Percentiles rank a stretch among this genome's conserved stretches.
phyloP scores from a whole-genome alignment of 345 rosid genomes.

The Acer campestre region DNA sequence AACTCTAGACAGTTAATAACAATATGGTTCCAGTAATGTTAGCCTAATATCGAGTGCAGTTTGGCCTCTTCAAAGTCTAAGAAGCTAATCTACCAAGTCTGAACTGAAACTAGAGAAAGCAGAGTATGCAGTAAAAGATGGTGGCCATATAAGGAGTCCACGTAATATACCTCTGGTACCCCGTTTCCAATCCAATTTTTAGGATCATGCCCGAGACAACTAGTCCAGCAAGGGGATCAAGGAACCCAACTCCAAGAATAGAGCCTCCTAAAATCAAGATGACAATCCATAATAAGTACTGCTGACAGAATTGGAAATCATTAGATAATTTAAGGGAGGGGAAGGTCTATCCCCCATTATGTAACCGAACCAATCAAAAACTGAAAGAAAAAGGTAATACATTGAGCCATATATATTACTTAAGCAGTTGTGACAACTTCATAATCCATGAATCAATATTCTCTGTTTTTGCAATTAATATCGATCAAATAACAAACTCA shows the following conservation, averaged over 20 bases:
- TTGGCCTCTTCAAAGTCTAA: conserved; percentile 8
- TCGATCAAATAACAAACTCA: neutral
- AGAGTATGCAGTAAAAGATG: conserved; percentile 13
- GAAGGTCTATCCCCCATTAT: neutral
- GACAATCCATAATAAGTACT: conserved; percentile 5
- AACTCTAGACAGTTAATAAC: neutral
- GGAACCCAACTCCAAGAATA: conserved; percentile 74
- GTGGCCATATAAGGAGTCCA: neutral
- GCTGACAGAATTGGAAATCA: conserved; percentile 6
- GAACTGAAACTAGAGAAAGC: conserved; percentile 1
- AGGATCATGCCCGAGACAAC: conserved; percentile 88
- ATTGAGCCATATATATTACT: neutral
- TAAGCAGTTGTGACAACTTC: neutral
- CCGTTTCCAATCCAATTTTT: conserved; percentile 78
- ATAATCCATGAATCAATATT: neutral
- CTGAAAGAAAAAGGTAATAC: neutral
- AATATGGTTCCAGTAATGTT: neutral
- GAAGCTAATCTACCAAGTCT: neutral
- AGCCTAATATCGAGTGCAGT: neutral
- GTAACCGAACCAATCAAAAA: neutral
- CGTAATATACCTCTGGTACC: conserved; percentile 73
- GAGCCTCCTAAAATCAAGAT: conserved; percentile 75
- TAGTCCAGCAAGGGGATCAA: conserved; percentile 95
- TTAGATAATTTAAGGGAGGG: conserved; percentile 8
- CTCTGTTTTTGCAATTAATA: neutral